These are phyloP conservation scores for Paspalum vaginatum DNA, from an alignment of 176 grass and related monocot genomes.

Conservation along the genomic window DNA sequence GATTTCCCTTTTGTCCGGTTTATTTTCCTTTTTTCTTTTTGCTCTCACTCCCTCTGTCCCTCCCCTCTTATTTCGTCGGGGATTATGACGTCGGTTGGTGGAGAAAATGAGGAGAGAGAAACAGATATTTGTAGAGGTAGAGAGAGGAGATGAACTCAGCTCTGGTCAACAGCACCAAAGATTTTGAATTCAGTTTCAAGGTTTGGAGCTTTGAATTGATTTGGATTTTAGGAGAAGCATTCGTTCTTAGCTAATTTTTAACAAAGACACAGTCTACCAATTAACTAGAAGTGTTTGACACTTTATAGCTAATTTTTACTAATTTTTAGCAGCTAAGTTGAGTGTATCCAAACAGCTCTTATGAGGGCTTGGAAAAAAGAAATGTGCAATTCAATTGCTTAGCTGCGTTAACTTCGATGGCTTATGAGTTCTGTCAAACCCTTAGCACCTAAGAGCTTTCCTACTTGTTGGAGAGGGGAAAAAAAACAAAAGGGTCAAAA, in stretches of 20 bases:
- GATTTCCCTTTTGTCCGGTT: not conserved
- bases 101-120: not conserved
- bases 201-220: not conserved
- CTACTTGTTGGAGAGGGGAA: not conserved
- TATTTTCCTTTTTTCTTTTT: not conserved
- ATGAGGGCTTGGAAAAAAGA: too few species aligned
- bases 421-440: slow-evolving; percentile 28
- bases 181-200: not conserved
- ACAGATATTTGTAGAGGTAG: not conserved
- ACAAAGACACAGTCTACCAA: too few species aligned
- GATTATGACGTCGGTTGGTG: slow-evolving; percentile 37
- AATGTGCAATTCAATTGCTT: not conserved
- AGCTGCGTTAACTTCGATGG: slow-evolving; percentile 22
- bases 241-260: too few species aligned
- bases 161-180: not conserved
- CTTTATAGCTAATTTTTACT: too few species aligned
- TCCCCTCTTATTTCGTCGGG: not conserved
- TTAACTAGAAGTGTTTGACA: too few species aligned
- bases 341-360: too few species aligned
- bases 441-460: slow-evolving; percentile 40
- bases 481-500: slow-evolving; percentile 38
- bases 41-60: not conserved
- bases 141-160: not conserved
- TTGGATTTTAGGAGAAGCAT: not conserved
- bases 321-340: too few species aligned